A percentile compares a stretch with the other conserved stretches of the same genome.
phyloP scores from a whole-genome alignment of 768 basidiomycete genomes.

The Lactifluus hygrophoroides region DNA sequence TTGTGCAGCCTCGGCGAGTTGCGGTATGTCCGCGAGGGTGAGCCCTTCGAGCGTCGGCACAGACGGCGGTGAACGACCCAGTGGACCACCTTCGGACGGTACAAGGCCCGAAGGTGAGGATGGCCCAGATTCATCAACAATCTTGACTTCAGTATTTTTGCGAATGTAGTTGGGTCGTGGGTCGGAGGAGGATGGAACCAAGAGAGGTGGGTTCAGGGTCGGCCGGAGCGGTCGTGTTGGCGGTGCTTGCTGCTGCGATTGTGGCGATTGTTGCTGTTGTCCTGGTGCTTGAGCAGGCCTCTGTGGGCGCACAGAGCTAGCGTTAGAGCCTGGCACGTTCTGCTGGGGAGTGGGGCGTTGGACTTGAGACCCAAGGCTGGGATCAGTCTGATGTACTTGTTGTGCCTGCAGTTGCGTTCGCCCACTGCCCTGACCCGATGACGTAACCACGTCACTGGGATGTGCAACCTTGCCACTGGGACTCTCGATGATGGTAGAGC shows the following conservation, averaged over 20 bases:
- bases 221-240: constrained; percentile 25
- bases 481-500: constrained; percentile 92
- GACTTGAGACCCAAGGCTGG: neutral
- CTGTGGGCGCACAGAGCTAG: constrained; percentile 2
- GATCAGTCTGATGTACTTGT: constrained; percentile 24
- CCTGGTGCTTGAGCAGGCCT: constrained; percentile 24
- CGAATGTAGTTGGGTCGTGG: constrained; percentile 64
- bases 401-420: constrained; percentile 36
- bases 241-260: constrained; percentile 23
- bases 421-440: constrained; percentile 28
- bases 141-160: constrained; percentile 80
- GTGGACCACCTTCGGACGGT: constrained; percentile 30
- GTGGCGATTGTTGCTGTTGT: constrained; percentile 11
- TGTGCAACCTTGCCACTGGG: constrained; percentile 84
- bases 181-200: constrained; percentile 36
- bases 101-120: constrained; percentile 54
- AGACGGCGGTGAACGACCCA: constrained; percentile 5
- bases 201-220: constrained; percentile 34
- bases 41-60: constrained; percentile 55
- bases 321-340: neutral
- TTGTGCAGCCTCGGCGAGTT: constrained; percentile 86
- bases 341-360: constrained; percentile 14
- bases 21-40: constrained; percentile 90
- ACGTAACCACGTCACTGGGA: constrained; percentile 47
- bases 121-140: constrained; percentile 73